Evolutionary conservation across 257 asterid genomes (phyloP).

Genomic region (Euphrasia confusa): DNA sequence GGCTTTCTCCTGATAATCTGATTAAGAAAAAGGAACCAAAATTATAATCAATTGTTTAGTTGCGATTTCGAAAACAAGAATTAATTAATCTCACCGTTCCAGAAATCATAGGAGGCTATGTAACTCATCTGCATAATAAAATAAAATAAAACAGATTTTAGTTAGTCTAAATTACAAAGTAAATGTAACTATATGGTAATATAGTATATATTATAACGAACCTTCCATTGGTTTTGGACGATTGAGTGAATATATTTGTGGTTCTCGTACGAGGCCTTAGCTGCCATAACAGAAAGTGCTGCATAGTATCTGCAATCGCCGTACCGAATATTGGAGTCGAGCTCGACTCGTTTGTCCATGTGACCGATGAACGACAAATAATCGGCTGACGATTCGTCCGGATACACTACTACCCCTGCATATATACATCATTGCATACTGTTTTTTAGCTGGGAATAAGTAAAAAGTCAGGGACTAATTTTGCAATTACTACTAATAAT

Average conservation of each 20-base stretch:
- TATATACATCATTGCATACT: constrained; percentile 8
- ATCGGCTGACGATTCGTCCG: constrained; percentile 20
- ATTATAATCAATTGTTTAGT: not conserved
- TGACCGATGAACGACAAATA: constrained; percentile 26
- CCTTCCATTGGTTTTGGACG: constrained; percentile 37
- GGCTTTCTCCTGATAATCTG: constrained; percentile 40
- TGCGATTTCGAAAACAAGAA: not conserved
- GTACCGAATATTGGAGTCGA: constrained; percentile 18
- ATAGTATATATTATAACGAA: too few species aligned
- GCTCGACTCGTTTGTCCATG: constrained; percentile 27
- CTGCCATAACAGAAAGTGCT: constrained; percentile 38
- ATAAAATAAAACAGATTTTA: too few species aligned
- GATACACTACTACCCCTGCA: constrained; percentile 30
- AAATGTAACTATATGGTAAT: too few species aligned
- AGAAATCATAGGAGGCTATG: constrained; percentile 35
- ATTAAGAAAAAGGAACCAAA: not conserved
- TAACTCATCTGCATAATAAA: constrained; percentile 60
- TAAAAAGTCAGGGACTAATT: too few species aligned
- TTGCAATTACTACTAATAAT: too few species aligned
- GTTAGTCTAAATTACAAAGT: too few species aligned
- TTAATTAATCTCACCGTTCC: constrained; percentile 36
- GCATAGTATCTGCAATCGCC: constrained; percentile 33
- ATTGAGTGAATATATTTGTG: constrained; percentile 19
- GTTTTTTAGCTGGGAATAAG: not conserved
- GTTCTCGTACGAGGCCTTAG: constrained; percentile 48